Evolutionary conservation across 2,329 filamentous ascomycete genomes (phyloP), one percentile per base, ranked within the genome.

Genomic region (Helotiales sp.): DNA sequence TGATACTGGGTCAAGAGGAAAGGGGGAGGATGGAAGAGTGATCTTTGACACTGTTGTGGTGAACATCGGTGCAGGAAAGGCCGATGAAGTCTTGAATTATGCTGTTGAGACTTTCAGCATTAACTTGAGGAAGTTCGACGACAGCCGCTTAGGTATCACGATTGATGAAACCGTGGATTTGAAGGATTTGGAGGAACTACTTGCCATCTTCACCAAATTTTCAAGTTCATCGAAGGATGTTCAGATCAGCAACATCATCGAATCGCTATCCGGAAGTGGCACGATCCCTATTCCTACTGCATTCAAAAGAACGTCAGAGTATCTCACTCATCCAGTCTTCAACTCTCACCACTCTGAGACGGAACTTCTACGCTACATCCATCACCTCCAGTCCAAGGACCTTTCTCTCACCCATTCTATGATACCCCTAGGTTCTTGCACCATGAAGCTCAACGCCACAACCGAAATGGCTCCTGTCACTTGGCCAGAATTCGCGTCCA

Each of bases 401-500:
- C 78, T 98, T 13, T 97, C 93, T 1, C 81, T 97, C 5, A 90
- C 93, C 2, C 93, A 98, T 76, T 97, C 93, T 15, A 98, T 98
- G 93, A 98, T 98, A 60, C 92, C 93, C 2, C 83, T 98, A 1
- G 93, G 93, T 19, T 97, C 93, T 1, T 98, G 93, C 79, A 98
- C 93, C 13, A 98, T 98, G 93, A 98, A 98, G 80, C 85, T 97
- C 53, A 97, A 97, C 73, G 90, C 89, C 40, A 95, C 93, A 2
- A 90, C 90, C 0, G 91, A 97, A 77, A 97, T 98, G 93, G 83
- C 90, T 15, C 89, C 93, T 7, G 82, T 97, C 55, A 90, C 90
- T 0, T 88, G 86, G 75, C 85, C 87, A 0, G 84, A 87, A 50
- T 91, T 93, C 69, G 83, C 89, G 40, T 85, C 88, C 60, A 80